Conservation (phyloP, 1,284 basidiomycete species). For the Pseudozyma sp. region DNA sequence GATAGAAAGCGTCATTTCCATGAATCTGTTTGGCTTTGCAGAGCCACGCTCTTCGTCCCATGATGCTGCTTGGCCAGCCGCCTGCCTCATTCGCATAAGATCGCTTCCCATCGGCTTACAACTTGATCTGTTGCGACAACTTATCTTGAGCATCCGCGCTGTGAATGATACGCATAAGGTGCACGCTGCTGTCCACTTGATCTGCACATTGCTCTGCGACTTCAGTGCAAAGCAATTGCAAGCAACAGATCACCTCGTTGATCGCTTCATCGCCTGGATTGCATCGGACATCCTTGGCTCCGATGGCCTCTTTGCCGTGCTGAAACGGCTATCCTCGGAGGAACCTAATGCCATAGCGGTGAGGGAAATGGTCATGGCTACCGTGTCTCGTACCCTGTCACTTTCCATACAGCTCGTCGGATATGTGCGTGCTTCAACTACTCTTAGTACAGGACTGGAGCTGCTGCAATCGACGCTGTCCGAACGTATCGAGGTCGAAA, state of each 20-base stretch:
- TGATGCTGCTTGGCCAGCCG: background rate
- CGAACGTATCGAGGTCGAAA: constrained; percentile 19
- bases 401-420: constrained; percentile 5
- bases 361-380: constrained; percentile 12
- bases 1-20: constrained; percentile 8
- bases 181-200: constrained; percentile 1
- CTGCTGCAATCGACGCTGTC: constrained; percentile 9
- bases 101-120: background rate
- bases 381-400: constrained; percentile 15
- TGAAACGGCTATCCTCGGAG: background rate
- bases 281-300: background rate
- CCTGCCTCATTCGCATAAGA: constrained; percentile 1
- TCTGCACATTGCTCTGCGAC: constrained; percentile 15
- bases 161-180: background rate
- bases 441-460: background rate
- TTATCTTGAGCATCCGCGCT: background rate
- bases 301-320: constrained; percentile 4
- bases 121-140: constrained; percentile 5
- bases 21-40: constrained; percentile 12
- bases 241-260: background rate
- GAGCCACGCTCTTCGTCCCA: background rate
- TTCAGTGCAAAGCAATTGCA: background rate
- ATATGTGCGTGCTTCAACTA: background rate
- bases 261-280: constrained; percentile 2
- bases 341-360: background rate